Base-by-base conservation (phyloP, 768 basidiomycete genomes). In the Sarcodon sp. region DNA sequence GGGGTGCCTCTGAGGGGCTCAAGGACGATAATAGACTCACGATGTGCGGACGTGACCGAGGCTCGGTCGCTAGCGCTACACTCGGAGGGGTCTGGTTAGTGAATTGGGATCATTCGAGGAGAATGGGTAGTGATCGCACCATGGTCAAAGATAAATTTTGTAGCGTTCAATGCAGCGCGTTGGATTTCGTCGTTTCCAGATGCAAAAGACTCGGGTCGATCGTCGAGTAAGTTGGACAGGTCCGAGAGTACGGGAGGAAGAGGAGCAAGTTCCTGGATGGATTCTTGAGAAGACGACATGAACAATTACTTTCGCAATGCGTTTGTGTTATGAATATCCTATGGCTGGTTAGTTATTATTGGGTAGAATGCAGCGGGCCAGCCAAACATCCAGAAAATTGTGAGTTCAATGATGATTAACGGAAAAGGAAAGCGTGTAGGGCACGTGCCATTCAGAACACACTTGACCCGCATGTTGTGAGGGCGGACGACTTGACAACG, bases 71-170 rank as follows among this genome's bases (percentile, higher is more conserved):
- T 45, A 92, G 66, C 35, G 85, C 86, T 88, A 51, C 7, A 50
- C 38, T 44, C 34, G 33, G 35, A 39, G 38, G 27, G 38, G 38
- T 10, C 4, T 39, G 4, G 16, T 8, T 9, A 27, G 39, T 41
- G 7, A 41, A 41, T 11, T n/a, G 27, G 39, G 39, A 31, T 46
- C 45, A 18, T 51, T 37, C 48, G 50, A 21, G n/a, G n/a, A 46
- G 35, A 27, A 7, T 33, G 37, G 45, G 46, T 34, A 43, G 31
- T 34, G 43, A 35, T 60, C 79, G 52, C 60, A 87, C 87, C 82
- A 45, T 80, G 64, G 61, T 89, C 83, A 54, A 88, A 91, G 11
- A 87, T 62, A 57, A 73, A 77, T 66, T 87, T 85, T 16, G 81
- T 65, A n/a, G 85, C 84, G 47, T 66, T 61, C 27, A 90, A 65